These are phyloP conservation scores for Cryptococcus floricola DNA, from an alignment of 1,284 basidiomycete genomes.

Conservation along the genomic window DNA sequence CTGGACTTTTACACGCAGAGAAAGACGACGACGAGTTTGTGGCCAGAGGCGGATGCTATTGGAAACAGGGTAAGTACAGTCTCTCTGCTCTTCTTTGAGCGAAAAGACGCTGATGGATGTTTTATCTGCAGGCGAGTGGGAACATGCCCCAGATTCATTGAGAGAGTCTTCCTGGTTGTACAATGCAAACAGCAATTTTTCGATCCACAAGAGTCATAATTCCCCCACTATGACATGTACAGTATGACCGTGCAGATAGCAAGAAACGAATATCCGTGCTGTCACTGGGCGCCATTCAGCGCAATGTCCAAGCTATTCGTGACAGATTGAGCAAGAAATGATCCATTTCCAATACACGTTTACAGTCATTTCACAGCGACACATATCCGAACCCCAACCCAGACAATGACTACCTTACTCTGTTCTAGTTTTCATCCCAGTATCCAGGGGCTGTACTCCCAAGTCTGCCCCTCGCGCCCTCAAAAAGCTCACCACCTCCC, in stretches of 20 bases:
- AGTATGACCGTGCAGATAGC: no score
- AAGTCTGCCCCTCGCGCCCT: slow-evolving; percentile 42
- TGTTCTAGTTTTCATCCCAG: no score
- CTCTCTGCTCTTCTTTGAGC: background rate
- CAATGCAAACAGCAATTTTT: no score
- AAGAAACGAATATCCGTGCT: no score
- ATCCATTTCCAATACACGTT: background rate
- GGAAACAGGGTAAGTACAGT: slow-evolving; percentile 30
- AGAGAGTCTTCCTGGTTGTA: background rate
- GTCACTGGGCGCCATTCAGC: no score
- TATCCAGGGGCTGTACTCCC: slow-evolving; percentile 11
- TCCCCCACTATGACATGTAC: no score
- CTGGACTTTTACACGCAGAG: slow-evolving; percentile 43
- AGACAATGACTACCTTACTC: background rate
- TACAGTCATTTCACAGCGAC: background rate
- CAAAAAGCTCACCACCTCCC: slow-evolving; percentile 46
- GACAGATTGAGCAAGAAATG: no score
- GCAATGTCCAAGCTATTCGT: no score
- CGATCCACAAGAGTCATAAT: no score
- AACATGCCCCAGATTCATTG: slow-evolving; percentile 45
- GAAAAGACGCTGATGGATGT: background rate
- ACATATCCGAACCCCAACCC: background rate
- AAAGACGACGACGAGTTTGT: slow-evolving; percentile 45
- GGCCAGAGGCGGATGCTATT: slow-evolving; percentile 43
- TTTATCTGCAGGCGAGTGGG: slow-evolving; percentile 23